Conservation (phyloP, 2,329 filamentous ascomycete species). For the Alternaria panax region DNA sequence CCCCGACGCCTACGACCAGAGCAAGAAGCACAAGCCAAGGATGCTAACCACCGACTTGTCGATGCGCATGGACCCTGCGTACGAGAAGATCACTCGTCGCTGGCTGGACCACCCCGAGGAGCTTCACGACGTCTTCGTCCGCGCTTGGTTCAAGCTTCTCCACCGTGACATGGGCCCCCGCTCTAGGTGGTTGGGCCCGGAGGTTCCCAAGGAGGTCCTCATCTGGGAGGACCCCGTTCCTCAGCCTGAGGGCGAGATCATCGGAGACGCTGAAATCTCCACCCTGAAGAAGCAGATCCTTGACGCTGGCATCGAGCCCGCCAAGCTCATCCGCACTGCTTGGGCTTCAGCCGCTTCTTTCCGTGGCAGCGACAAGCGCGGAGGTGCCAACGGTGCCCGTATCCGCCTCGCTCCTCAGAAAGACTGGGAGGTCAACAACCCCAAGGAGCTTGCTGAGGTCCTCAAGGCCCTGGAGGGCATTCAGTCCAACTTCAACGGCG, state of each 20-base stretch:
- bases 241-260: slow-evolving; percentile 61
- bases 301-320: slow-evolving; percentile 64
- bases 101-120: slow-evolving; percentile 74
- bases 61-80: slow-evolving; percentile 73
- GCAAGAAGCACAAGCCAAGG: slow-evolving; percentile 75
- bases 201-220: slow-evolving; percentile 73
- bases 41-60: slow-evolving; percentile 81
- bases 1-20: slow-evolving; percentile 73
- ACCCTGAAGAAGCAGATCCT: slow-evolving; percentile 74
- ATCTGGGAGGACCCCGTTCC: slow-evolving; percentile 80
- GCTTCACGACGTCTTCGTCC: slow-evolving; percentile 72
- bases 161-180: slow-evolving; percentile 81
- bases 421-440: slow-evolving; percentile 78
- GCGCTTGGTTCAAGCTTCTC: slow-evolving; percentile 83
- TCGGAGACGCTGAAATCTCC: slow-evolving; percentile 70
- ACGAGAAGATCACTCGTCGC: slow-evolving; percentile 77
- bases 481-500: slow-evolving; percentile 71
- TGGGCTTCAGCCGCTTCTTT: slow-evolving; percentile 49
- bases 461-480: slow-evolving; percentile 68
- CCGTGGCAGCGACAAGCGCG: slow-evolving; percentile 76
- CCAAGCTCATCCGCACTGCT: slow-evolving; percentile 65
- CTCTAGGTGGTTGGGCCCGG: slow-evolving; percentile 75
- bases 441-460: slow-evolving; percentile 68
- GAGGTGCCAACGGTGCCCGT: slow-evolving; percentile 80
- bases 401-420: slow-evolving; percentile 77